Evolutionary conservation across 2,329 filamentous ascomycete genomes (phyloP).

Genomic region (Fusarium oxysporum): DNA sequence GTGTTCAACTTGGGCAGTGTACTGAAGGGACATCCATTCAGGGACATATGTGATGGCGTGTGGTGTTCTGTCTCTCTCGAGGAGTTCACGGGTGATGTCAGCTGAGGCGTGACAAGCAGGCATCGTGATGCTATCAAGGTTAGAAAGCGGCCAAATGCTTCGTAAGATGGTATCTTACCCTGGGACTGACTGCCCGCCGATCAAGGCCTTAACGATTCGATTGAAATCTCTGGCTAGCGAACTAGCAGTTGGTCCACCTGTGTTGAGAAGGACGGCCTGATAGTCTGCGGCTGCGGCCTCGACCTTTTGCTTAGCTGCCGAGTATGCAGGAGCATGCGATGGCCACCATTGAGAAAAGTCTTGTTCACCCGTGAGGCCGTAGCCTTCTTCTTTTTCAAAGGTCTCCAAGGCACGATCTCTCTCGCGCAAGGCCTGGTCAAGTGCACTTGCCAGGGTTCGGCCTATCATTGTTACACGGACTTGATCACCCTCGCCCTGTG

Average conservation of each 20-base stretch:
- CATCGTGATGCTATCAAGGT: constrained; percentile 29
- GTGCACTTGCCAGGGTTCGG: constrained; percentile 3
- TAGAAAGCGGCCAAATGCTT: neutral
- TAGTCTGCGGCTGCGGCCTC: constrained; percentile 22
- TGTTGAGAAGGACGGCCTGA: constrained; percentile 2
- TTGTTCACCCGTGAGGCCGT: constrained; percentile 16
- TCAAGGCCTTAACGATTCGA: constrained; percentile 18
- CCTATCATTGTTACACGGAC: constrained; percentile 1
- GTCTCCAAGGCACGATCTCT: constrained; percentile 17
- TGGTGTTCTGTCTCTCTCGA: constrained; percentile 23
- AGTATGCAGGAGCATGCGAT: constrained; percentile 21
- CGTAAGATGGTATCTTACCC: neutral
- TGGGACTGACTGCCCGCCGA: constrained; percentile 15
- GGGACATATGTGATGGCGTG: constrained; percentile 35
- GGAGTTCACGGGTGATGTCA: constrained; percentile 21
- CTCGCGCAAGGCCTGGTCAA: constrained; percentile 24
- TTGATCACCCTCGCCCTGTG: constrained; percentile 13
- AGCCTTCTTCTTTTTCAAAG: constrained; percentile 29
- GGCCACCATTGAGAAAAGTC: constrained; percentile 35
- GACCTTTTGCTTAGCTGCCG: constrained; percentile 21
- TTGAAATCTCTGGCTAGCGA: constrained; percentile 17
- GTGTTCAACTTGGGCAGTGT: constrained; percentile 26
- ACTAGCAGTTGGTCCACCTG: constrained; percentile 17
- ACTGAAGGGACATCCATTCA: constrained; percentile 22
- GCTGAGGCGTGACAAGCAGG: constrained; percentile 35